Conservation (phyloP, 306 rosid genomes). For the Hippophae tibetana region DNA sequence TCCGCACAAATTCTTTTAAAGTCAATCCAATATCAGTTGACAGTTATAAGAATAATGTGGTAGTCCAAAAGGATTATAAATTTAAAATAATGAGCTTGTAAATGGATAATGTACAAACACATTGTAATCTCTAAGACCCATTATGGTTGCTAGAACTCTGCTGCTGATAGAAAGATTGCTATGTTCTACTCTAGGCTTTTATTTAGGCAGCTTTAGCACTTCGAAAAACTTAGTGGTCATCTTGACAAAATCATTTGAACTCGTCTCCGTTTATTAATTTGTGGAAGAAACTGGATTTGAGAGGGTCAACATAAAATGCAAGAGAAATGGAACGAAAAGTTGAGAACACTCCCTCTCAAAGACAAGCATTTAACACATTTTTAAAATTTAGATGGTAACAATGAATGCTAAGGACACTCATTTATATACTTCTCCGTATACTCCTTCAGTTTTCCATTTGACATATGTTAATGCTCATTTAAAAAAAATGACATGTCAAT, state of each 20-base stretch:
- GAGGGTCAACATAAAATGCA: conserved; percentile 6
- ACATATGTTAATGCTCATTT: no score
- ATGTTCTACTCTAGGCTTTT: conserved; percentile 69
- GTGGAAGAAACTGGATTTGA: background rate
- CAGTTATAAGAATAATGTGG: background rate
- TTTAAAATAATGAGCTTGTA: background rate
- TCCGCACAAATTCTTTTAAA: no score
- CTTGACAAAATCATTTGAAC: conserved; percentile 51
- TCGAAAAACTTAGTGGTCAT: conserved; percentile 53
- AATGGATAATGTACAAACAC: background rate
- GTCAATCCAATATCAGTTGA: no score
- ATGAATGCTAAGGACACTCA: no score
- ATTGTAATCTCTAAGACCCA: conserved; percentile 18
- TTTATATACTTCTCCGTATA: no score
- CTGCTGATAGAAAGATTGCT: conserved; percentile 49
- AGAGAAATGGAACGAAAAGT: background rate
- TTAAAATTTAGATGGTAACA: no score
- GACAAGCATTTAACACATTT: no score
- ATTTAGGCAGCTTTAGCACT: conserved; percentile 56
- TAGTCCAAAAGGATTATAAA: no score
- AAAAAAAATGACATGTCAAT: no score
- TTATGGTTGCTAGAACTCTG: conserved; percentile 25
- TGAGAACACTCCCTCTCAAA: no score
- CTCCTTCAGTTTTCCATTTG: no score
- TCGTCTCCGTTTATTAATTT: conserved; percentile 43